Evolutionary conservation across 345 rosid species (phyloP).

Genomic region (Limnanthes douglasii): DNA sequence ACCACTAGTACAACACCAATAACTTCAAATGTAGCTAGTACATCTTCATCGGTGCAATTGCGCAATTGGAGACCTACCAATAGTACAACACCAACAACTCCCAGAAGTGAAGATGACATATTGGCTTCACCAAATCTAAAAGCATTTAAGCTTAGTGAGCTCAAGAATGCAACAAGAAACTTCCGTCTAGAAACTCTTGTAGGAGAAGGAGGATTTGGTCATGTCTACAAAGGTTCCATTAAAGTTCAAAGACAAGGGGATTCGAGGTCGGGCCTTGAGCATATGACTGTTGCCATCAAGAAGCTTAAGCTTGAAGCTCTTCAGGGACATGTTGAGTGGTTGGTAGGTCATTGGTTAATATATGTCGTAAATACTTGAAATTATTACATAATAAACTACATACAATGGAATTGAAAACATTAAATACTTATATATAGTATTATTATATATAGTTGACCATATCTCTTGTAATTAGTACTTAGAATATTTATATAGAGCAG

Average conservation of each 20-base stretch:
- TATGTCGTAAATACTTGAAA: no score
- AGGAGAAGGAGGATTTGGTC: slow-evolving; percentile 93
- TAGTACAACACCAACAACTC: slow-evolving; percentile 11
- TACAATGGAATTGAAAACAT: no score
- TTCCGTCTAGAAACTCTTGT: slow-evolving; percentile 44
- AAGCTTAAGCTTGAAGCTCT: slow-evolving; percentile 51
- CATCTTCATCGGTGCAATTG: no score
- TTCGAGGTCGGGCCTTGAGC: slow-evolving; percentile 30
- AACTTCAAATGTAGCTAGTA: no score
- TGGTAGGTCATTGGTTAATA: no score
- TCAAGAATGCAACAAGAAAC: slow-evolving; percentile 47
- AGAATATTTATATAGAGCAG: no score
- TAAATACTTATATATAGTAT: no score
- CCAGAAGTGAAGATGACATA: slow-evolving; percentile 30
- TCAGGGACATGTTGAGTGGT: slow-evolving; percentile 91
- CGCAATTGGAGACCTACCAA: no score
- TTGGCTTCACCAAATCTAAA: slow-evolving; percentile 33
- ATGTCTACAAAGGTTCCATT: slow-evolving; percentile 72
- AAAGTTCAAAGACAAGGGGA: slow-evolving; percentile 23
- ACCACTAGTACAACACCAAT: no score
- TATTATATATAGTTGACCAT: no score
- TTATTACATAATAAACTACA: no score
- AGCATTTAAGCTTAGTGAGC: slow-evolving; percentile 39
- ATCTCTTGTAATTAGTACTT: no score
- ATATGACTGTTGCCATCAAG: slow-evolving; percentile 56